Percentiles rank a stretch among this genome's conserved stretches.
phyloP scores from a whole-genome alignment of 805 yeast species.

The Monosporozyma yasuniensis region DNA sequence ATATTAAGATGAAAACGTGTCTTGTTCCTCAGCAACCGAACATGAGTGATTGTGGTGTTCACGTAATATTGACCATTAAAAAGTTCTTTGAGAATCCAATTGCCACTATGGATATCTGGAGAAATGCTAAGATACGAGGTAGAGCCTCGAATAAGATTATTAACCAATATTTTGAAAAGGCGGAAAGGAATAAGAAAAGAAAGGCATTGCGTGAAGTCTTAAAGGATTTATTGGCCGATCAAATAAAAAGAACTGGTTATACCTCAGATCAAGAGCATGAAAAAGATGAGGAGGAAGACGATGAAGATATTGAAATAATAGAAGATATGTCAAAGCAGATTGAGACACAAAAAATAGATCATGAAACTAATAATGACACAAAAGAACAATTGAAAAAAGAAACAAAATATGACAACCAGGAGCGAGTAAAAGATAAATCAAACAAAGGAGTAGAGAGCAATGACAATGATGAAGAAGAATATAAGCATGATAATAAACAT shows the following conservation, averaged over 20 bases:
- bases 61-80: slow-evolving; percentile 65
- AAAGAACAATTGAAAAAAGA: neutral
- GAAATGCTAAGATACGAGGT: slow-evolving; percentile 15
- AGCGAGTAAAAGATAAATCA: neutral
- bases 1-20: slow-evolving; percentile 41
- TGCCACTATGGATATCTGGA: slow-evolving; percentile 45
- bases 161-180: slow-evolving; percentile 24
- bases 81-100: slow-evolving; percentile 45
- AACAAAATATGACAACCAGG: neutral
- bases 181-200: slow-evolving; percentile 20
- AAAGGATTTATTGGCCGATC: slow-evolving; percentile 15
- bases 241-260: slow-evolving; percentile 10
- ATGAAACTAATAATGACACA: neutral
- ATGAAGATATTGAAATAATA: slow-evolving; percentile 27
- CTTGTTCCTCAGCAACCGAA: slow-evolving; percentile 78
- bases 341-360: neutral
- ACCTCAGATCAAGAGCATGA: slow-evolving; percentile 7
- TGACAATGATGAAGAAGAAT: neutral
- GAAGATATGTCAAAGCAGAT: slow-evolving; percentile 11
- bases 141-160: slow-evolving; percentile 12
- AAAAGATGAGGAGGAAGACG: slow-evolving; percentile 11
- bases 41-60: slow-evolving; percentile 91
- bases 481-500: neutral
- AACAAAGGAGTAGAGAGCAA: neutral
- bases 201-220: slow-evolving; percentile 20